These are phyloP conservation scores for Batkoa obscura DNA, from an alignment of 371 early-diverging fungal genomes.

Conservation along the genomic window DNA sequence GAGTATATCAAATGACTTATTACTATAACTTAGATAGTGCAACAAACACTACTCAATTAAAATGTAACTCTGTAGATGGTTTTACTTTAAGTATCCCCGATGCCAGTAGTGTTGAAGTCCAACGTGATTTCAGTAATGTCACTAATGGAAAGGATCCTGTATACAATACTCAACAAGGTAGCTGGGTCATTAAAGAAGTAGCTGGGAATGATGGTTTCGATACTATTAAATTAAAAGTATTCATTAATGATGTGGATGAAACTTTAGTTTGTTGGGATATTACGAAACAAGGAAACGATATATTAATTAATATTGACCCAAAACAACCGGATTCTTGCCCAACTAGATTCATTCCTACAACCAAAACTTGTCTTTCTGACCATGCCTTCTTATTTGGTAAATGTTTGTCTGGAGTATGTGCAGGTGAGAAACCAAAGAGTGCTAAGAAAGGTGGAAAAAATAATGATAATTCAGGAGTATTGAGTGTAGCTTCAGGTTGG, in stretches of 20 bases:
- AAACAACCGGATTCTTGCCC: neutral
- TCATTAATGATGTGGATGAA: neutral
- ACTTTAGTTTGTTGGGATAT: neutral
- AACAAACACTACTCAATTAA: neutral
- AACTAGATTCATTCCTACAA: neutral
- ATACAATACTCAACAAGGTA: neutral
- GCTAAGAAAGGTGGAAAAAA: neutral
- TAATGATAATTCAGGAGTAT: neutral
- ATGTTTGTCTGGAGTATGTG: neutral
- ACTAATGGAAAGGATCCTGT: neutral
- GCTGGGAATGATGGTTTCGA: neutral
- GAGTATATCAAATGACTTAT: neutral
- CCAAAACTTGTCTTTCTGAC: neutral
- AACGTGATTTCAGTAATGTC: neutral
- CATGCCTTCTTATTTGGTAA: neutral
- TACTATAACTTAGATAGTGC: neutral
- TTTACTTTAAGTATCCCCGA: neutral
- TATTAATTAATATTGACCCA: neutral
- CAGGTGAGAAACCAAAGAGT: neutral
- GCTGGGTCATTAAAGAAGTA: neutral
- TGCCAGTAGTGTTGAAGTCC: neutral
- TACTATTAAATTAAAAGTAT: neutral
- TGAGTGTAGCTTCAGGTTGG: neutral
- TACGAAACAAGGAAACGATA: neutral
- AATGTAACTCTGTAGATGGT: neutral